A percentile compares a stretch with the other conserved stretches of the same genome.
These are phyloP conservation scores for Plenodomus lindquistii DNA, from an alignment of 2,329 filamentous ascomycete genomes.

Conservation along the genomic window DNA sequence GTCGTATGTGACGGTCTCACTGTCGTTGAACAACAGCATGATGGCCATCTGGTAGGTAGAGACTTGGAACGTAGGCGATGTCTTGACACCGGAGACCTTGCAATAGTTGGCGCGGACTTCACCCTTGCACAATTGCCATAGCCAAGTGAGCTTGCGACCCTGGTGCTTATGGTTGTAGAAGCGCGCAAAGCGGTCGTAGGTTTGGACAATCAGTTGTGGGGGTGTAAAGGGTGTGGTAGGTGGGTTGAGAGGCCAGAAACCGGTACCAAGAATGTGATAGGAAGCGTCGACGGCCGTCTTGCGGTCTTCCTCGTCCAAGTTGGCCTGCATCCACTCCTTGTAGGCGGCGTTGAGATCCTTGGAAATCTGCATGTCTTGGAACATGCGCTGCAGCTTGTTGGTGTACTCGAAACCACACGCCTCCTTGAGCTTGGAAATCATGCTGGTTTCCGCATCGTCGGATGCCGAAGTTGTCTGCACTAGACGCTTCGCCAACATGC, in stretches of 20 bases:
- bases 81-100: conserved; percentile 68
- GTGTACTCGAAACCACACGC: conserved; percentile 99
- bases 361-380: conserved; percentile 98
- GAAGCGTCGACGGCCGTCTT: conserved; percentile 79
- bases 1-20: conserved; percentile 80
- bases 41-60: conserved; percentile 99
- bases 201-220: conserved; percentile 79
- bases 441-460: conserved; percentile 96
- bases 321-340: conserved; percentile 72
- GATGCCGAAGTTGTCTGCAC: conserved; percentile 95
- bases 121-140: conserved; percentile 98
- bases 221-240: conserved; percentile 88
- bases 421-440: conserved; percentile 99
- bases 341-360: conserved; percentile 94
- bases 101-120: conserved; percentile 94
- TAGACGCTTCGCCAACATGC: conserved; percentile 90
- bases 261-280: conserved; percentile 92
- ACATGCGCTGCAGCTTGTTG: conserved; percentile 99
- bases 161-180: conserved; percentile 98
- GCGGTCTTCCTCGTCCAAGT: conserved; percentile 65
- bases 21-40: conserved; percentile 90
- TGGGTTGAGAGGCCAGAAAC: conserved; percentile 92
- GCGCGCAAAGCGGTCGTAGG: conserved; percentile 83
- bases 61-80: conserved; percentile 94
- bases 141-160: conserved; percentile 93